Conservation (phyloP, 345 rosid species). For the Atalantia buxifolia region DNA sequence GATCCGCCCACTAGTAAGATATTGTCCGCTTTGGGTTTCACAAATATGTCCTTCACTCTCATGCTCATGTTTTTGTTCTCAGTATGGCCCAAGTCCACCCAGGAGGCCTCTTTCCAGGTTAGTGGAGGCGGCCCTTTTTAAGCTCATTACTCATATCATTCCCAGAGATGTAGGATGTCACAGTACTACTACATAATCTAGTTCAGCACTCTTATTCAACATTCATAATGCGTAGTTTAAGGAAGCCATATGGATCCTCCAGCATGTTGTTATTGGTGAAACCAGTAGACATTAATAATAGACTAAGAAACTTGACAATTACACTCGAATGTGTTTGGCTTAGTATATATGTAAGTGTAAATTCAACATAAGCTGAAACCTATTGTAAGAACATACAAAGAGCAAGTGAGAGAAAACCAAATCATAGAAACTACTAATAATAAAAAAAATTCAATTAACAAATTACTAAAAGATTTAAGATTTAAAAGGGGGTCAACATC, state of each 20-base stretch:
- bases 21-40: too few species aligned
- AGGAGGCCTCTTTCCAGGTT: too few species aligned
- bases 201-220: not conserved
- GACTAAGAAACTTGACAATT: not conserved
- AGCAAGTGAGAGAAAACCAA: not conserved
- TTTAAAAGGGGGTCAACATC: conserved; percentile 1
- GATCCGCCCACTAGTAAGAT: too few species aligned
- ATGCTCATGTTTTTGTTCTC: too few species aligned
- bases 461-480: not conserved
- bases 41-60: too few species aligned
- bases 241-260: not conserved
- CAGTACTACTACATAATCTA: not conserved
- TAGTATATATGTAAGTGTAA: not conserved
- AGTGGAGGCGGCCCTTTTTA: too few species aligned
- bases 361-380: not conserved
- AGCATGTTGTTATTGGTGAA: not conserved
- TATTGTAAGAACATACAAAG: not conserved
- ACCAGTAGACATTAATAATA: not conserved
- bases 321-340: not conserved
- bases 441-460: not conserved
- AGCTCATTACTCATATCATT: too few species aligned
- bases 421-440: not conserved
- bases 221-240: not conserved
- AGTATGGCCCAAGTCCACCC: too few species aligned
- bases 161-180: too few species aligned